Base-by-base conservation (phyloP, 139 green algal genomes). In the Pleodorina starrii region DNA sequence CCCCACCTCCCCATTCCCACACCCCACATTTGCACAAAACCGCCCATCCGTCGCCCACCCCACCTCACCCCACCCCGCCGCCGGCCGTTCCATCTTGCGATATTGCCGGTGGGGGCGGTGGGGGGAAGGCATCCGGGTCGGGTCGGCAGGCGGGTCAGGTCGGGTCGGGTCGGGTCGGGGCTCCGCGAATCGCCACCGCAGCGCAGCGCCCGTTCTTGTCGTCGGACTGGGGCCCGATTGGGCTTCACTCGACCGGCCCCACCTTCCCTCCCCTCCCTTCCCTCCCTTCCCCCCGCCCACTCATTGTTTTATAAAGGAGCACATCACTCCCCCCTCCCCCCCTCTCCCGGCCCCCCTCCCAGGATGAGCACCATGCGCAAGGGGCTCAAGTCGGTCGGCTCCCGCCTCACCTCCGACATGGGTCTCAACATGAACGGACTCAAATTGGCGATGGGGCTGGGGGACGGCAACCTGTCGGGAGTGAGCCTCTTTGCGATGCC, bases 371-470 rank as follows among this genome's bases (percentile, higher is more conserved):
- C 81, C 60, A 87, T 92, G 75, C 80, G 76, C 27, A 44, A 86
- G n/a, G 63, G 46, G 5, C 60, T 90, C 27, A 83, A 81, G 57
- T 63, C 51, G 7, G 32, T 91, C 51, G 80, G 60, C 19, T 36
- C 59, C 29, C 79, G 63, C 0, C 46, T 92, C 5, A 72, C 54
- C 14, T 32, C 19, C 40, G 91, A 92, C 68, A 91, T 94, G 50
- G 77, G 86, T 0, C 25, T 89, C 0, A 89, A 91, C 68, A 63
- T 85, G 44, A 85, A 81, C 6, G 77, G 87, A 23, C 43, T 91
- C 4, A 84, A 87, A 54, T 68, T 92, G 57, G 66, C 85, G 11
- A 54, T 94, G 81, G 91, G 91, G 23, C 79, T 94, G 68, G 91
- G 89, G 16, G 89, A 88, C 42, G 38, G 85, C 29, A 19, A 38